These are phyloP conservation scores for Gnomoniopsis sp. DNA, from an alignment of 2,329 filamentous ascomycete species.

Conservation along the genomic window DNA sequence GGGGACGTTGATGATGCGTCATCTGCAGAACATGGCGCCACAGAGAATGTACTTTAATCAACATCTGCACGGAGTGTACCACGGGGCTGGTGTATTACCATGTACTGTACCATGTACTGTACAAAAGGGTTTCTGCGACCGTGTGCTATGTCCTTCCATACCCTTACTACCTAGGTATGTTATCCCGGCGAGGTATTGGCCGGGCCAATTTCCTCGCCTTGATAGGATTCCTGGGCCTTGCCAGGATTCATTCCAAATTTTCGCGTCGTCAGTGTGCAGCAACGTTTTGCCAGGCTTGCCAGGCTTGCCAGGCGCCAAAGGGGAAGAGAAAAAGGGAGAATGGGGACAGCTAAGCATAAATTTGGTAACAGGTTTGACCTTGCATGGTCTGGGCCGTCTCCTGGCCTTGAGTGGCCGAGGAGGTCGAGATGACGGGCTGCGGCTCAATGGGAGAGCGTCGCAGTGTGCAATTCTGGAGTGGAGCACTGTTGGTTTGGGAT, in stretches of 20 bases:
- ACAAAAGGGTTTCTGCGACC: neutral
- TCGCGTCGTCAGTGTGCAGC: neutral
- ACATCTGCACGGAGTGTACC: neutral
- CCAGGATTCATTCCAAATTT: neutral
- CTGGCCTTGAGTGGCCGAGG: neutral
- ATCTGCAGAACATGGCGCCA: neutral
- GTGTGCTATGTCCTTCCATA: too few relatives aligned
- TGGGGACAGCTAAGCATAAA: constrained; percentile 6
- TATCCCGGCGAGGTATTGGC: neutral
- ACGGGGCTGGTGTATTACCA: neutral
- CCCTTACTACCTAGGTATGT: too few relatives aligned
- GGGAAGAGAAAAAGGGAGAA: neutral
- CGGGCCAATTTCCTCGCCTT: constrained; percentile 5
- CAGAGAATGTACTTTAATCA: neutral
- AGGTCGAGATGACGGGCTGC: constrained; percentile 2
- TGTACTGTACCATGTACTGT: too few relatives aligned
- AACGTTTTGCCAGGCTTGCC: neutral
- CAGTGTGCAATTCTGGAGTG: constrained; percentile 2
- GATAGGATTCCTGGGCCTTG: neutral
- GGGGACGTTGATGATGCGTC: neutral
- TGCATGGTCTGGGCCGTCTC: neutral
- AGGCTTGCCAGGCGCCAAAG: too few relatives aligned
- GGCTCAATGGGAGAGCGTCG: neutral
- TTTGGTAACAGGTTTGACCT: neutral
- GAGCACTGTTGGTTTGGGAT: constrained; percentile 6